phyloP scores from a whole-genome alignment of 2,329 filamentous ascomycete genomes.

The Aspergillus pseudoterreus region DNA sequence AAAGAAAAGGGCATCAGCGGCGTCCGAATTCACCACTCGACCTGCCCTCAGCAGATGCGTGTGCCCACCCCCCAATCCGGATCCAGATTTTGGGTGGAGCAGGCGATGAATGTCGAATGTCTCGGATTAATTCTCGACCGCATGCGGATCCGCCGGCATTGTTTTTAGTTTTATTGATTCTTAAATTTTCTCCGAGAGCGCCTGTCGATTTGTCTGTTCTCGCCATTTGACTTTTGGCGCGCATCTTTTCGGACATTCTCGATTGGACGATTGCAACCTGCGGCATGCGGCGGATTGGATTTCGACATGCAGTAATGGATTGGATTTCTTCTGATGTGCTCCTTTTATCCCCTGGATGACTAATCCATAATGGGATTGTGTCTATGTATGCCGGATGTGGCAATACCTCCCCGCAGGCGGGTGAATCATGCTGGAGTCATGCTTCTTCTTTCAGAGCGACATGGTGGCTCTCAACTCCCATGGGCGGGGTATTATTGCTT shows the following conservation, averaged over 20 bases:
- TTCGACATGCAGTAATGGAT: neutral
- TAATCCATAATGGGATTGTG: neutral
- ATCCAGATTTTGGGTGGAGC: neutral
- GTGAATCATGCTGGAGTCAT: neutral
- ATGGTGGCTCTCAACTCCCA: neutral
- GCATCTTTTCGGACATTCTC: neutral
- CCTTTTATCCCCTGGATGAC: neutral
- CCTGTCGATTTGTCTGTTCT: neutral
- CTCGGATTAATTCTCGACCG: neutral
- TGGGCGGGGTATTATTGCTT: neutral
- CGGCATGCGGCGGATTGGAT: neutral
- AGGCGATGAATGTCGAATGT: neutral
- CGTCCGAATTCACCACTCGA: too few species aligned
- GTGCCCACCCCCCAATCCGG: neutral
- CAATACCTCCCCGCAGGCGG: neutral
- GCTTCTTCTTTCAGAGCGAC: too few species aligned
- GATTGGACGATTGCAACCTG: neutral
- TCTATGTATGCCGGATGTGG: neutral
- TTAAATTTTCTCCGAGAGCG: neutral
- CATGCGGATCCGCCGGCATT: neutral
- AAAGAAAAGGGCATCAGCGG: neutral
- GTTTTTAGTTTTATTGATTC: neutral
- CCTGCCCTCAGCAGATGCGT: too few species aligned
- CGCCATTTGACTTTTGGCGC: neutral
- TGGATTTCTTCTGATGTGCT: neutral